These are phyloP conservation scores for Pulicaria dysenterica DNA, from an alignment of 129 eudicot genomes.

Conservation along the genomic window DNA sequence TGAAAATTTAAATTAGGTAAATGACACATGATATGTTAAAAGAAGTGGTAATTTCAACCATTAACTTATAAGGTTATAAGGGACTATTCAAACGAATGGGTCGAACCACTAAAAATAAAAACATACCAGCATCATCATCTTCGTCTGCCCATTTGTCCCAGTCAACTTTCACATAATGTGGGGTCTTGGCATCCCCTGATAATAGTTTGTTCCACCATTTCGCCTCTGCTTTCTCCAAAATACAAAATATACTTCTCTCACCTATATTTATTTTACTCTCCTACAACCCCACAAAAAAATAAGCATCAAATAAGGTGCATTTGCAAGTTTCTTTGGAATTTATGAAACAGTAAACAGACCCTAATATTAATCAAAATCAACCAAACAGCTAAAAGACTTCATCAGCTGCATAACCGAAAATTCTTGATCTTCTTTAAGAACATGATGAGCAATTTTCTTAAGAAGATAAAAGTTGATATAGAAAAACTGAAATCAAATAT, in stretches of 20 bases:
- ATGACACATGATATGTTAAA: background rate
- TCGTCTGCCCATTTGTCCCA: constrained; percentile 99
- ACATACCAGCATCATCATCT: constrained; percentile 76
- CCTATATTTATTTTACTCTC: constrained; percentile 81
- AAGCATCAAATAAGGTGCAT: background rate
- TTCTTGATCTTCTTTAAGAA: no score
- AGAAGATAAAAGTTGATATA: no score
- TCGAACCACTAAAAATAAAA: background rate
- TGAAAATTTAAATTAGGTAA: background rate
- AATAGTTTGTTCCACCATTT: constrained; percentile 89
- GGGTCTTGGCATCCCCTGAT: constrained; percentile 69
- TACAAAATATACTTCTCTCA: constrained; percentile 61
- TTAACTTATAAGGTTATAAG: no score
- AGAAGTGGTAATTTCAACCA: background rate
- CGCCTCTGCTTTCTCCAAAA: constrained; percentile 78
- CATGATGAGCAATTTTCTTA: no score
- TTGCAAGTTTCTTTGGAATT: background rate
- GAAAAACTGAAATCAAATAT: no score
- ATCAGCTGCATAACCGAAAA: no score
- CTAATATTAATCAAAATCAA: no score
- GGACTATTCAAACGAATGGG: no score
- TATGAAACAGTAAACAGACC: background rate
- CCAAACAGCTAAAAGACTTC: no score
- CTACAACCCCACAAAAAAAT: constrained; percentile 29
- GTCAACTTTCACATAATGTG: constrained; percentile 89